phyloP scores from a whole-genome alignment of 1,284 basidiomycete genomes.

The Trichosporon faecale region DNA sequence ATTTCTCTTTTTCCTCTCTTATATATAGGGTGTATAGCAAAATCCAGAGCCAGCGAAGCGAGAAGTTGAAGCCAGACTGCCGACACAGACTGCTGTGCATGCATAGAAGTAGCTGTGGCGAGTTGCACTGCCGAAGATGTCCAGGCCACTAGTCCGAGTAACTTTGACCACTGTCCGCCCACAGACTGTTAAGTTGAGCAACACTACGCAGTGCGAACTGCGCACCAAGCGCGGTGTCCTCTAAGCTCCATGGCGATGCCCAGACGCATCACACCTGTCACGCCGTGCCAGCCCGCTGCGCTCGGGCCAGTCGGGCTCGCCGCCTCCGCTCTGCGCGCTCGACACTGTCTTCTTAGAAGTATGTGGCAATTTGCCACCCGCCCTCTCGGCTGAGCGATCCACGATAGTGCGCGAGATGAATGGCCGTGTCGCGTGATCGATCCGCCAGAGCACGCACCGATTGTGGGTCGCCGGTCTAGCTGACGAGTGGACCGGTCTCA shows the following conservation, averaged over 20 bases:
- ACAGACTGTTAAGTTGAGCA: no score
- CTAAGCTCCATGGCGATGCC: no score
- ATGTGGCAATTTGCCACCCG: no score
- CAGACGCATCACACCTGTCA: no score
- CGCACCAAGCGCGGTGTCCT: no score
- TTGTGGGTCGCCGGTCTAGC: no score
- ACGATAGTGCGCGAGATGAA: neutral
- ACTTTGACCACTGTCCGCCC: neutral
- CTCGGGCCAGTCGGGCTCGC: no score
- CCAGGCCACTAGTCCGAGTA: neutral
- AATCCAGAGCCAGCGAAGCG: neutral
- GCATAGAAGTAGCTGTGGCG: neutral
- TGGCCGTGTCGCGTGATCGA: neutral
- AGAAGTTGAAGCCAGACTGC: neutral
- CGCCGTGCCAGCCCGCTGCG: no score
- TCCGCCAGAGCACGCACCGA: neutral
- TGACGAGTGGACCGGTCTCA: neutral
- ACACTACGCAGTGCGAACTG: no score
- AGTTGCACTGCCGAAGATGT: neutral
- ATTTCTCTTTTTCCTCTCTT: neutral
- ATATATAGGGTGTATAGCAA: slow-evolving; percentile 8
- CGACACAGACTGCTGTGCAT: neutral
- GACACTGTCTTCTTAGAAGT: no score
- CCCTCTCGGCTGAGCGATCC: no score
- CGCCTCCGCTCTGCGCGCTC: no score